Base-by-base conservation (phyloP, 441 rosid species). In the Gossypium aridum region DNA sequence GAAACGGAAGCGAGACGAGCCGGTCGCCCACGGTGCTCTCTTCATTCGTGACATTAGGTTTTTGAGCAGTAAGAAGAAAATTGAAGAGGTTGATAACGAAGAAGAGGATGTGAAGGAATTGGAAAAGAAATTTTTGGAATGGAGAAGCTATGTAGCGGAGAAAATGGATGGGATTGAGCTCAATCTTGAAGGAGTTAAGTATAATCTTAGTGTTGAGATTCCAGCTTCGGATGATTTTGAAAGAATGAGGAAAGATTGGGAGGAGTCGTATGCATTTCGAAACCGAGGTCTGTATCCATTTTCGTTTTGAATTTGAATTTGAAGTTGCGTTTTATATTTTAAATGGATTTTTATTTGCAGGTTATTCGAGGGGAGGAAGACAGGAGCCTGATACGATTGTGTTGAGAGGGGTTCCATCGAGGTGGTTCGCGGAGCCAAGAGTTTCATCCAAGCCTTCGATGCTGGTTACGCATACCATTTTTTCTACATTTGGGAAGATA, bases 371-470 rank as follows among this genome's bases (percentile, higher is more conserved):
- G 74, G 92, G 90, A 26, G 90, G 82, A 64, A 88, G 81, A 77
- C 84, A 83, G 60, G 98, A 89, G 75, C 91, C 94, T 22, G 97
- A 95, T 79, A 90, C 99, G 3, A 83, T 95, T 26, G 73, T 93
- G 51, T 56, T 95, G 26, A 87, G 87, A 77, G 92, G 96, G 65
- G 83, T 89, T 63, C 99, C 98, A 2, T 95, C 98, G 2, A 83
- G 99, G 83, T 93, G 99, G 99, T 90, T 95, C 51, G 92, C 97
- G 0, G 97, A 95, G 90, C 93, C 98, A 0, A 88, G 93, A 70
- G 99, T 95, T 34, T 95, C 99, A 0, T 95, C 97, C 0, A 95
- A 95, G 84, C 98, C 98, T 73, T 95, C 99, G 0, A 83, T 88
- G 92, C 77, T 93, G 86, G 96, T 91, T 75, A 93, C 98, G 0